Percentiles rank a stretch among this genome's conserved stretches.
phyloP scores from a whole-genome alignment of 805 yeast species.

The Diddensiella santjacobensis region DNA sequence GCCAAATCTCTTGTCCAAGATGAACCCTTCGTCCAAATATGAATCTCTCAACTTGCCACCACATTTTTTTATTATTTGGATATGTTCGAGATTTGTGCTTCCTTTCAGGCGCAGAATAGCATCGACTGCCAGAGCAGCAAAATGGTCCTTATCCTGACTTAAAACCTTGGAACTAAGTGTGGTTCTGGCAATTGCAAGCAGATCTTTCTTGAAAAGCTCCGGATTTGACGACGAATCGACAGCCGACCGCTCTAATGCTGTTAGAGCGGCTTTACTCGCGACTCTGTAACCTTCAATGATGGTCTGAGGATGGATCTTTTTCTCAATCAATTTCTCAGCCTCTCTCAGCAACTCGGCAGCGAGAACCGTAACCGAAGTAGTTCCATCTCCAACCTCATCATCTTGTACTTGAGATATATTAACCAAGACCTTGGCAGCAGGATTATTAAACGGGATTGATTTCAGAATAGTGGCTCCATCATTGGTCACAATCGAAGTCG shows the following conservation, averaged over 20 bases:
- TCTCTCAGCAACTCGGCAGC: conserved; percentile 89
- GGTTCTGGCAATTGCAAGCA: conserved; percentile 84
- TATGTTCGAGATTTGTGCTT: conserved; percentile 82
- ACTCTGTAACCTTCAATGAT: conserved; percentile 93
- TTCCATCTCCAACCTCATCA: conserved; percentile 98
- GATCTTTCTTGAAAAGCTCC: conserved; percentile 66
- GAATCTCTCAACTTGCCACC: conserved; percentile 94
- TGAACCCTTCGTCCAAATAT: conserved; percentile 92
- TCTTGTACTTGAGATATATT: conserved; percentile 95
- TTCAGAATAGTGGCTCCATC: conserved; percentile 98
- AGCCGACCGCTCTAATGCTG: conserved; percentile 72
- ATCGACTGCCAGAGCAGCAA: conserved; percentile 87
- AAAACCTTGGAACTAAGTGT: conserved; percentile 90
- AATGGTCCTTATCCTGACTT: conserved; percentile 90
- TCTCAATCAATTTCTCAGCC: conserved; percentile 89
- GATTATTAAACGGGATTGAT: conserved; percentile 91
- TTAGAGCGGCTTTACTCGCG: conserved; percentile 80
- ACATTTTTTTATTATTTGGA: conserved; percentile 86
- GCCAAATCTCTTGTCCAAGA: conserved; percentile 87
- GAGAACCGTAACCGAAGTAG: conserved; percentile 94
- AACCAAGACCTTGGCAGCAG: conserved; percentile 94
- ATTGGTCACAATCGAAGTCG: conserved; percentile 79
- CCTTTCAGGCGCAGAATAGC: conserved; percentile 87
- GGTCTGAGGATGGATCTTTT: conserved; percentile 96
- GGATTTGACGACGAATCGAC: conserved; percentile 62